Evolutionary conservation across 1,139 yeast species (phyloP), one percentile per base, ranked within the genome.

Genomic region (Spathaspora sp.): DNA sequence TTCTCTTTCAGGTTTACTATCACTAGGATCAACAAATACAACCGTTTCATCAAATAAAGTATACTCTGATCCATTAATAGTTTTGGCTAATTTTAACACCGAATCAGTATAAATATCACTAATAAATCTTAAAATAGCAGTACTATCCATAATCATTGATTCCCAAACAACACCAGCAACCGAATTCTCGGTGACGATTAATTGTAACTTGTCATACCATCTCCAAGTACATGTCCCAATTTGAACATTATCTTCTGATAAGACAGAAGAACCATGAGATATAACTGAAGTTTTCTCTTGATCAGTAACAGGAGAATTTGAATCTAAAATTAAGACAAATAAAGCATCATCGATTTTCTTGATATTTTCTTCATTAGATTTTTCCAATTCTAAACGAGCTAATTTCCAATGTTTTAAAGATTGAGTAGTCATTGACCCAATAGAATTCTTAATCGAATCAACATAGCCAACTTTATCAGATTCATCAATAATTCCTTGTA

Each of bases 111-210:
- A 86, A 31, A 83, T 81, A 58, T 86, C 95, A 55, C 89, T 80
- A 36, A 86, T 81, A 56, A 84, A 86, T 48, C 95, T 68, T 51
- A 86, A 67, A 11, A 85, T 87, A 0, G 87, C 83, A 2, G 91
- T 86, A 42, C 89, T 86, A 62, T 86, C 93, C 77, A 86, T 84
- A n/a, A 86, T 79, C 37, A 86, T 80, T 2, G 88, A 82, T 54
- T 74, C 80, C 88, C 91, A 86, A 31, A 84, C 84, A 24, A 86
- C 80, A 11, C 90, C 90, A 1, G 90, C 90, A 42, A 83, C 84
- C 0, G 89, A 78, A 60, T 85, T 86, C 43, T 74, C 72, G 1
- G 91, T 83, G 9, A 86, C 82, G 29, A 86, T 74, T 39, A 86
- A 59, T 60, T 86, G 91, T 45, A 86, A 65, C 59, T 86, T 86